Percentiles rank a stretch among this genome's conserved stretches.
Conservation (phyloP, 441 rosid genomes). For the Cnidoscolus chayamansa region DNA sequence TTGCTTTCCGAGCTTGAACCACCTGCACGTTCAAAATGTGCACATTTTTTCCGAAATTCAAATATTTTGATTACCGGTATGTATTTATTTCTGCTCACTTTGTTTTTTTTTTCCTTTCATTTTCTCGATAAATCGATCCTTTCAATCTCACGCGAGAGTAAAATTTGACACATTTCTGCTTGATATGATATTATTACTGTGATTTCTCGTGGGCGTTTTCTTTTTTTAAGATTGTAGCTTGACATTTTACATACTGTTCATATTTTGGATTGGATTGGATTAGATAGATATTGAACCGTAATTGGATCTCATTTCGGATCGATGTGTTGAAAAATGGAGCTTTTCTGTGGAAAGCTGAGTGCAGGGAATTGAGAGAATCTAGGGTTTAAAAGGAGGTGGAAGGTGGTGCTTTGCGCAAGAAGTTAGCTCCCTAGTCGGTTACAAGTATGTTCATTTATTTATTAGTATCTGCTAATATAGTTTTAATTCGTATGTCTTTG, state of each 20-base stretch:
- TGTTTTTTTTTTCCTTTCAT: neutral
- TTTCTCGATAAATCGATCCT: neutral
- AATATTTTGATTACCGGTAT: neutral
- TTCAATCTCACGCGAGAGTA: neutral
- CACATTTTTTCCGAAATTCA: neutral
- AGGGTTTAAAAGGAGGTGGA: neutral
- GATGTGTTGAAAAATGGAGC: neutral
- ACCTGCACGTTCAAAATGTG: neutral
- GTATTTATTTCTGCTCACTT: neutral
- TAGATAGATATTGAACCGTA: neutral
- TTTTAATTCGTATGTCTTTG: too few species aligned
- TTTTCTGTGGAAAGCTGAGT: neutral
- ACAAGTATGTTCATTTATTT: too few species aligned
- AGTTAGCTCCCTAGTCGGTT: too few species aligned
- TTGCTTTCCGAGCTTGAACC: neutral
- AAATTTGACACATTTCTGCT: neutral
- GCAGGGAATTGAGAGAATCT: neutral
- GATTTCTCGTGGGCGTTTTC: neutral
- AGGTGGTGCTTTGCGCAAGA: too few species aligned
- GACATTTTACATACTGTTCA: neutral
- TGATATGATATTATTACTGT: neutral
- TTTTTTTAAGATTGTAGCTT: neutral
- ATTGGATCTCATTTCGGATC: neutral
- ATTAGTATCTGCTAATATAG: too few species aligned
- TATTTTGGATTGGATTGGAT: neutral